Evolutionary conservation across 192 early-diverging fungal genomes (phyloP).

Genomic region (Backusella morwellensis): DNA sequence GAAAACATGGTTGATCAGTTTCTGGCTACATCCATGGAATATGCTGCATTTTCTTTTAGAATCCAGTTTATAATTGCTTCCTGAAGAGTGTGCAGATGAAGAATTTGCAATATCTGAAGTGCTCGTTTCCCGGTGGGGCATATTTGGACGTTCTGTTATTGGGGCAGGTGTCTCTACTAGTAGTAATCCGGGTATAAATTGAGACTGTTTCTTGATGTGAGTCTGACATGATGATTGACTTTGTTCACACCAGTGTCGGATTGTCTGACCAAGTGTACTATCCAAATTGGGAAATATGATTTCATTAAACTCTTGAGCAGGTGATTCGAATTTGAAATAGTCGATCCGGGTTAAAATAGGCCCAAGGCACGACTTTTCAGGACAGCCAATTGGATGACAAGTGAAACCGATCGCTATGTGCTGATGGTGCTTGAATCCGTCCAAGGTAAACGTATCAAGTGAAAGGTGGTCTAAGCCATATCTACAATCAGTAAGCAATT

Average conservation of each 20-base stretch:
- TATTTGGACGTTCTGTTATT: not conserved
- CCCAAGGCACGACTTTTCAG: constrained; percentile 23
- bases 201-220: not conserved
- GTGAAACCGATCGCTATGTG: constrained; percentile 12
- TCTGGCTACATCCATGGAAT: constrained; percentile 39
- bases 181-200: constrained; percentile 1
- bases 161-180: not conserved
- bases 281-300: not conserved
- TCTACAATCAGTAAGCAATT: not conserved
- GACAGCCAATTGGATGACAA: constrained; percentile 21
- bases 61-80: not conserved
- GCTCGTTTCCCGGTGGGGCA: not conserved
- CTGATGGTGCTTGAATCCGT: constrained; percentile 20
- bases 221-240: not conserved
- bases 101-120: not conserved
- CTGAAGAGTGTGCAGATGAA: not conserved
- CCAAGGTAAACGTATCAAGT: constrained; percentile 13
- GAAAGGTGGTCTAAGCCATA: constrained; percentile 18
- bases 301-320: not conserved
- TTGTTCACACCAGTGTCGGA: constrained; percentile 2
- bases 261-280: not conserved
- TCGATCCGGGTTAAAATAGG: constrained; percentile 11
- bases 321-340: constrained; percentile 13
- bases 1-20: constrained; percentile 47
- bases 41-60: not conserved